Percentiles rank a stretch among this genome's conserved stretches.
Evolutionary conservation across 2,329 filamentous ascomycete species (phyloP).

Genomic region (Ophiostoma piceae): DNA sequence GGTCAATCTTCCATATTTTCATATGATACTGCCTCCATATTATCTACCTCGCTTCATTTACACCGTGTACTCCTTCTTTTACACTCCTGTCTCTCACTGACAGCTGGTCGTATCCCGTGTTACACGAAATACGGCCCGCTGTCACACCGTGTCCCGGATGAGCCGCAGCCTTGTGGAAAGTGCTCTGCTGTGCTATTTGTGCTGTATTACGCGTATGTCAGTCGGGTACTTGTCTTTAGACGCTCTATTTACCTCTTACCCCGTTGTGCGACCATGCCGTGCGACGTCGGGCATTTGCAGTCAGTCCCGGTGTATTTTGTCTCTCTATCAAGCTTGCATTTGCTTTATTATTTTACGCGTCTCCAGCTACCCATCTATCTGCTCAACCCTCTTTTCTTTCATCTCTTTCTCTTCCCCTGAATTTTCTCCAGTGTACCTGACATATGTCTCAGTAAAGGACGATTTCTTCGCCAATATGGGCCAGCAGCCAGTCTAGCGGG

Average conservation of each 20-base stretch:
- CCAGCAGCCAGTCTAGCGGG: not conserved
- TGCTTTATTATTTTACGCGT: no score
- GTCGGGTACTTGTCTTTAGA: not conserved
- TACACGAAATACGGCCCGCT: not conserved
- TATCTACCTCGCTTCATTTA: not conserved
- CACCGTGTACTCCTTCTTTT: not conserved
- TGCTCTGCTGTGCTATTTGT: not conserved
- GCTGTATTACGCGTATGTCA: not conserved
- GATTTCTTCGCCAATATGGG: not conserved
- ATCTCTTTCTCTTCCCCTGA: not conserved
- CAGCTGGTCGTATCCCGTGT: not conserved
- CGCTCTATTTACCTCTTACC: slow-evolving; percentile 3
- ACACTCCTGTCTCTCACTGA: not conserved
- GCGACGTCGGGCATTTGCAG: not conserved
- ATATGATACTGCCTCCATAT: not conserved
- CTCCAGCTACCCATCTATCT: not conserved
- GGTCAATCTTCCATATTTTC: not conserved
- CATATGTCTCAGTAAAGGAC: slow-evolving; percentile 12
- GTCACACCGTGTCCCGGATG: not conserved
- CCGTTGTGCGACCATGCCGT: not conserved
- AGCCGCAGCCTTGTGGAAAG: not conserved
- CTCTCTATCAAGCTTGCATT: no score
- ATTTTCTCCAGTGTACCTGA: slow-evolving; percentile 13
- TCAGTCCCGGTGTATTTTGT: not conserved
- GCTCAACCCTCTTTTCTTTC: not conserved